Conservation (phyloP, 208 protist species). For the Crithidia thermophila region DNA sequence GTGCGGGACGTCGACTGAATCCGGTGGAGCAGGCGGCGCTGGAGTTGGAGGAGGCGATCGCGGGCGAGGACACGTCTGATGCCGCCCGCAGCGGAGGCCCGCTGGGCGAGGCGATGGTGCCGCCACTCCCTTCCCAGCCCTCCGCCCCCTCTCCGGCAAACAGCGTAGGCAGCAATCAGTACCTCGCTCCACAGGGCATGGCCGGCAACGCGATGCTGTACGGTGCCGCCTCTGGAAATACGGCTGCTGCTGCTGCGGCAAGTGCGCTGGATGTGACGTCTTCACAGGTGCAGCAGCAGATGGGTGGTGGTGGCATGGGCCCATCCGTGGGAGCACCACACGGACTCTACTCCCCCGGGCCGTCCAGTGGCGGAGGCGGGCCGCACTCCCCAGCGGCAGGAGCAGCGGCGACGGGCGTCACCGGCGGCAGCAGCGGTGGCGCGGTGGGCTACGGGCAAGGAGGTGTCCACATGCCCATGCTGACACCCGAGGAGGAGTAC, state of each 20-base stretch:
- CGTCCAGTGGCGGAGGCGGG: background rate
- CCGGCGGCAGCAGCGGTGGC: background rate
- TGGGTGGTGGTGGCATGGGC: background rate
- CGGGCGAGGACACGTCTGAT: conserved; percentile 18
- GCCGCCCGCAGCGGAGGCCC: conserved; percentile 22
- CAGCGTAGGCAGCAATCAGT: background rate
- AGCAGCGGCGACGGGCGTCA: no score
- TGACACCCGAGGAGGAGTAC: conserved; percentile 13
- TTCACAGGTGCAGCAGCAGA: background rate
- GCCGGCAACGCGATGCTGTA: background rate
- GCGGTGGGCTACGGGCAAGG: conserved; percentile 6
- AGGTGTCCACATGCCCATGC: background rate
- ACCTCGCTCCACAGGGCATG: background rate
- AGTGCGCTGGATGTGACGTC: no score
- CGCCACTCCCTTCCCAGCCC: background rate
- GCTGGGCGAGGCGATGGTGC: conserved; percentile 43
- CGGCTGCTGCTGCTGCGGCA: no score
- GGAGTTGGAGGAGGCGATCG: conserved; percentile 28
- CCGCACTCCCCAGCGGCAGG: no score
- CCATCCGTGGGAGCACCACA: background rate
- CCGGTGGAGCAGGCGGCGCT: background rate
- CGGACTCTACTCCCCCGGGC: background rate
- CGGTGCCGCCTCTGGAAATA: no score
- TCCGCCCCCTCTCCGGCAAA: background rate
- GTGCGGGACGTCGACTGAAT: conserved; percentile 1